Conservation (phyloP, 2,329 filamentous ascomycete genomes). For the Penicillium sp. region DNA sequence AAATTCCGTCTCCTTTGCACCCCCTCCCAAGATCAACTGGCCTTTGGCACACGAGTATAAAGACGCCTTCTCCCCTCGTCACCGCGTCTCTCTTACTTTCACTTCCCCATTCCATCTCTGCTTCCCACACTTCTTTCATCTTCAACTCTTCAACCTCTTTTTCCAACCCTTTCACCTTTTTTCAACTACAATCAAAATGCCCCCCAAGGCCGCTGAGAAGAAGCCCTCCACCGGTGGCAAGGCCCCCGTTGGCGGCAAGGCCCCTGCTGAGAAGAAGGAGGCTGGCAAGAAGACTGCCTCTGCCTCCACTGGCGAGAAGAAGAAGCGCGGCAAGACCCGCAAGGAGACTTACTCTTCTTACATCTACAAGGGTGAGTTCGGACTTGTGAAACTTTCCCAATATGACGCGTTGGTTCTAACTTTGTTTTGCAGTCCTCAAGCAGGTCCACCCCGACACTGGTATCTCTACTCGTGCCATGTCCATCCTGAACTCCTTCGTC, state of each 20-base stretch:
- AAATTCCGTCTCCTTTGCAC: slow-evolving; percentile 48
- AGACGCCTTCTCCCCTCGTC: slow-evolving; percentile 44
- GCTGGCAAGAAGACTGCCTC: slow-evolving; percentile 95
- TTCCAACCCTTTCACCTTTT: slow-evolving; percentile 28
- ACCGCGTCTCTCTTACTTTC: slow-evolving; percentile 40
- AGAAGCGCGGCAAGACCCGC: slow-evolving; percentile 99
- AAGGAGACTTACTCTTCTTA: slow-evolving; percentile 99
- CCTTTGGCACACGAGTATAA: slow-evolving; percentile 47
- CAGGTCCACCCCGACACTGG: slow-evolving; percentile 99
- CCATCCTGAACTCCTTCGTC: slow-evolving; percentile 99
- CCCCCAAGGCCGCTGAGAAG: slow-evolving; percentile 98
- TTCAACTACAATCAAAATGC: slow-evolving; percentile 67
- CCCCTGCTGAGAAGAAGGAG: slow-evolving; percentile 97
- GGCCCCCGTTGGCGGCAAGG: slow-evolving; percentile 73
- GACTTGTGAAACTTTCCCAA: neutral
- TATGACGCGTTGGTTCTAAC: slow-evolving; percentile 14
- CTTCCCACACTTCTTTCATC: slow-evolving; percentile 39
- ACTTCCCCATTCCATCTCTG: slow-evolving; percentile 38
- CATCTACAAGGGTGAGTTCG: slow-evolving; percentile 93
- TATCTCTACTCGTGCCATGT: slow-evolving; percentile 99
- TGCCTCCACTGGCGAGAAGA: slow-evolving; percentile 94
- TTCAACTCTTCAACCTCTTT: slow-evolving; percentile 16
- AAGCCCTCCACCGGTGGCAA: slow-evolving; percentile 93
- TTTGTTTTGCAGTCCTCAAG: slow-evolving; percentile 76
- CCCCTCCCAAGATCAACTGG: slow-evolving; percentile 47